Evolutionary conservation across 2,329 filamentous ascomycete genomes (phyloP).

Genomic region (Sporothrix globosa): DNA sequence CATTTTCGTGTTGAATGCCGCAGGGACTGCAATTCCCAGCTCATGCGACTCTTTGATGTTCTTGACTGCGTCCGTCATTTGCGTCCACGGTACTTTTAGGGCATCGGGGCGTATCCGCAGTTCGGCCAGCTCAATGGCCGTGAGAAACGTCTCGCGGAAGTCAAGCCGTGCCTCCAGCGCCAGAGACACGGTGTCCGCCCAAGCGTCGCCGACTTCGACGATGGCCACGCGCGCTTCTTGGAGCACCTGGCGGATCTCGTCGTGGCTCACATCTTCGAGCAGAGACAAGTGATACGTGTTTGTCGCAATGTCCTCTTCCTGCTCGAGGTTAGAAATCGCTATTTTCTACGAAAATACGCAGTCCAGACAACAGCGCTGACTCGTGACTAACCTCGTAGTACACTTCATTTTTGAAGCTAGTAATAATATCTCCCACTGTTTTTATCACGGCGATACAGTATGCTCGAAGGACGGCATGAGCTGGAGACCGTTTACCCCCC

Average conservation of each 20-base stretch:
- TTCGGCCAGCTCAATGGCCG: conserved; percentile 55
- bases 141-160: conserved; percentile 67
- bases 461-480: conserved; percentile 69
- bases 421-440: conserved; percentile 76
- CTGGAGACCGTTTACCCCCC: conserved; percentile 25
- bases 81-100: conserved; percentile 56
- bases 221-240: conserved; percentile 59
- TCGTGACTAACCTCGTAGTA: conserved; percentile 73
- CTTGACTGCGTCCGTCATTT: conserved; percentile 56
- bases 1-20: conserved; percentile 87
- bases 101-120: conserved; percentile 51
- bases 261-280: conserved; percentile 64
- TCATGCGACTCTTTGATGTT: conserved; percentile 62
- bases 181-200: conserved; percentile 48
- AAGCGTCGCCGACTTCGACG: conserved; percentile 45
- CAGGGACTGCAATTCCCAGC: conserved; percentile 67
- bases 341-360: not conserved
- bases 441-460: conserved; percentile 88
- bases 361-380: conserved; percentile 34
- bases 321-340: not conserved
- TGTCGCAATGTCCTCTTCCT: conserved; percentile 96
- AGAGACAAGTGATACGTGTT: conserved; percentile 84
- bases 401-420: conserved; percentile 77
- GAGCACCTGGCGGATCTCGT: conserved; percentile 59
- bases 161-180: conserved; percentile 68